These are phyloP conservation scores for Heliamphora exappendiculata DNA, from an alignment of 148 eudicot genomes.

Conservation along the genomic window DNA sequence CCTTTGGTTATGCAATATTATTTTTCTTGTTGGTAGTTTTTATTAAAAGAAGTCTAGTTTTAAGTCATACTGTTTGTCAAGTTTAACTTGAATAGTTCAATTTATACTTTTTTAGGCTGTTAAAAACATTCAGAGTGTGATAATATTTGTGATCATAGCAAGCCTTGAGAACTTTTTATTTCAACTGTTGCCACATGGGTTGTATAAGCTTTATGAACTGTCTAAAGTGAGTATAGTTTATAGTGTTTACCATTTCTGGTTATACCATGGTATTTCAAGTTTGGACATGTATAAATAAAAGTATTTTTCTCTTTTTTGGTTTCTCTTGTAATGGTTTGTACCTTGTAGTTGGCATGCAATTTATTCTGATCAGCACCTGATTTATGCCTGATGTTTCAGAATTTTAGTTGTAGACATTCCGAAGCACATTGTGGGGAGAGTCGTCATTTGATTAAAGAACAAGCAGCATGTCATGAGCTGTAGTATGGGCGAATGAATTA, in stretches of 20 bases:
- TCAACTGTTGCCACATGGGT: background rate
- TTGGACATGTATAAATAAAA: background rate
- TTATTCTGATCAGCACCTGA: background rate
- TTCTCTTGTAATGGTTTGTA: background rate
- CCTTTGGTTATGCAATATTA: no score
- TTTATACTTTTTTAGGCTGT: no score
- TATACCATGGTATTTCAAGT: background rate
- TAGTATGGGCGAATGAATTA: background rate
- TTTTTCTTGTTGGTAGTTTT: no score
- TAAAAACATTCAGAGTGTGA: no score
- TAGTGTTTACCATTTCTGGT: background rate
- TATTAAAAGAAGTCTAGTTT: no score
- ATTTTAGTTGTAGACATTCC: background rate
- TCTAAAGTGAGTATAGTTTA: background rate
- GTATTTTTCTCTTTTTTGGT: background rate
- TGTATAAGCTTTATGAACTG: background rate
- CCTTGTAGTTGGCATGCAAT: background rate
- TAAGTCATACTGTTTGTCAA: no score
- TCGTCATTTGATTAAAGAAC: conserved; percentile 10
- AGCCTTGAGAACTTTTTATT: no score
- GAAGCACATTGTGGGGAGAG: background rate
- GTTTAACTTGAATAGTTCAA: no score
- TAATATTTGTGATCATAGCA: no score
- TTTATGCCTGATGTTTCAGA: background rate
- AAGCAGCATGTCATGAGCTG: background rate